Evolutionary conservation across 176 grass and related monocot species (phyloP), one percentile per base, ranked within the genome.

Genomic region (Oryza meyeriana): DNA sequence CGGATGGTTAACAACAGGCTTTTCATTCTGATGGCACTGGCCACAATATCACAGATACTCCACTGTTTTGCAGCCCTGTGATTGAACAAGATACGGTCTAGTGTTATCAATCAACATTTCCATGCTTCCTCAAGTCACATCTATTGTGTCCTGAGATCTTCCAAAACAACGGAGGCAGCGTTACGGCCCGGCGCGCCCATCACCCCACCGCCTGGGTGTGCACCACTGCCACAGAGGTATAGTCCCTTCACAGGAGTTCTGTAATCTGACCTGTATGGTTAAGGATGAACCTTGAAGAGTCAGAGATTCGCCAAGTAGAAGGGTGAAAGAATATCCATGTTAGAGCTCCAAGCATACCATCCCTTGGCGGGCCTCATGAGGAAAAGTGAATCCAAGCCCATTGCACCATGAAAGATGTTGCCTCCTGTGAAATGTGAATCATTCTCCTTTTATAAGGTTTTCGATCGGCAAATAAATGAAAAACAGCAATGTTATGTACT

Each of bases 181-280:
- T 98, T 98, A 34, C 96, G 93, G 20, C 96, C 96, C 12, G 96
- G 90, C 4, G 96, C 96, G 13, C 93, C 96, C 96, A 98, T 98
- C 42, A 98, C 96, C 36, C 96, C 96, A 13, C 96, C 93, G 5
- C 96, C 96, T 63, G 96, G 96, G 65, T 98, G 96, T 22, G 93
- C 86, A 1, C 96, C 96, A 2, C 96, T 98, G 20, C 96, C 96
- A 5, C 96, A 98, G 26, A 98, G 89, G 79, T 98, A 98, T 62
- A 98, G 64, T 25, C 96, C 96, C 73, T 91, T 91, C 68, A 98
- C 64, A 52, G 96, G 92, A 38, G 96, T 98, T 87, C 87, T 95
- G 66, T 98, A 93, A 79, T 89, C 92, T 29, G 92, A 95, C 95
- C 95, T 98, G 90, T 41, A 79, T 77, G n/a, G n/a, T n/a, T 42